Evolutionary conservation across 495 filamentous ascomycete genomes (phyloP), one percentile per base, ranked within the genome.

Genomic region (Penicillium flavigenum): DNA sequence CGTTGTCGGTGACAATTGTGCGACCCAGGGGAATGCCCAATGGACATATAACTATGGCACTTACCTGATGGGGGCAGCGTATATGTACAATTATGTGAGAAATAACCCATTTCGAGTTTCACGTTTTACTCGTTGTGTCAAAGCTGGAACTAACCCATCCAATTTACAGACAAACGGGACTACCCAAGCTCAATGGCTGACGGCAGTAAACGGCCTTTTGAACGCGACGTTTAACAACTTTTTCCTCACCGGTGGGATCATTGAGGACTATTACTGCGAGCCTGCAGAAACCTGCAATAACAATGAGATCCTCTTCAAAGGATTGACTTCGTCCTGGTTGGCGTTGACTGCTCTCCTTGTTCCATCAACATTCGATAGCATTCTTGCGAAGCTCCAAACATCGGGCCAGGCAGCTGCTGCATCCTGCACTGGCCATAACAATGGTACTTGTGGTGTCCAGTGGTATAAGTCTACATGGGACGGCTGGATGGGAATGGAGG

Each of bases 251-350:
- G 62, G 53, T 8, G 72, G 77, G 56, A 72, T 88, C 63, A 76
- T 67, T 10, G 57, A 87, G 61, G 89, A 91, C 68, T 79, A 83
- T 22, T 76, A 81, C 39, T 92, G 88, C 74, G 89, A 92, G 64
- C 65, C 73, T 0, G 62, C 68, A 10, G 74, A 71, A 39, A 79
- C 72, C 39, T 92, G 88, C 72, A 77, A 87, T 65, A 65, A 82
- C 44, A 89, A 94, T 69, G 87, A 91, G 65, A 85, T 86, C 47
- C 83, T 85, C n/a, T 95, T 96, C 82, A 94, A 94, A 67, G 89
- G 88, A 3, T 88, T 90, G 57, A 78, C 91, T 4, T 77, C 87
- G 4, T 81, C 88, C 3, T 94, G 90, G 88, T 81, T 96, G 70
- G 86, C 87, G 0, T 80, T 84, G 5, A 85, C 87, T 3, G 85